Evolutionary conservation across 83 land plant genomes (phyloP).

Genomic region (Larix sibirica): DNA sequence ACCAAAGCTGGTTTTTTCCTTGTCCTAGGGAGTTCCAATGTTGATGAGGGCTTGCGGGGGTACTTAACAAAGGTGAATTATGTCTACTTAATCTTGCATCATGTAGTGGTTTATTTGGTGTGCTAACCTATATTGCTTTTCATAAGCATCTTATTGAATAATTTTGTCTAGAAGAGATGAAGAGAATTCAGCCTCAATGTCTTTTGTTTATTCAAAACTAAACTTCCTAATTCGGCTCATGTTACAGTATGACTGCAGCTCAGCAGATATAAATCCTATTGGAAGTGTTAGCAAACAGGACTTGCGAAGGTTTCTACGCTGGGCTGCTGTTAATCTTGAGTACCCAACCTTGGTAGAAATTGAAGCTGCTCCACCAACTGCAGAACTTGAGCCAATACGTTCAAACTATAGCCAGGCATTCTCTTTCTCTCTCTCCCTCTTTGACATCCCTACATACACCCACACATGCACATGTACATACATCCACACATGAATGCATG

Average conservation of each 20-base stretch:
- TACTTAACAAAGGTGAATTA: slow-evolving; percentile 91
- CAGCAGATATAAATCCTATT: slow-evolving; percentile 99
- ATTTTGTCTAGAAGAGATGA: not conserved
- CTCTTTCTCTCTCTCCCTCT: slow-evolving; percentile 16
- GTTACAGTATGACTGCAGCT: slow-evolving; percentile 97
- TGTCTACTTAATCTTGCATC: slow-evolving; percentile 7
- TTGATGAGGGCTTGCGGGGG: slow-evolving; percentile 99
- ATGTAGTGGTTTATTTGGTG: not conserved
- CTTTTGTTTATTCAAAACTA: not conserved
- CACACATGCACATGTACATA: not conserved
- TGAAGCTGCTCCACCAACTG: slow-evolving; percentile 99
- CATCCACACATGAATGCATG: not conserved
- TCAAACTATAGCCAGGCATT: slow-evolving; percentile 80
- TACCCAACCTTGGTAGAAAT: slow-evolving; percentile 80
- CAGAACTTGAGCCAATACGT: slow-evolving; percentile 97
- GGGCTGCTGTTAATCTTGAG: slow-evolving; percentile 91
- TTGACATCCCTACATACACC: not conserved
- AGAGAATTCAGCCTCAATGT: not conserved
- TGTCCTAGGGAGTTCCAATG: slow-evolving; percentile 98
- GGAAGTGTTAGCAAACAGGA: slow-evolving; percentile 99
- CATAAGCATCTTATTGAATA: not conserved
- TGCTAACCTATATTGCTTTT: not conserved
- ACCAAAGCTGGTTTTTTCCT: slow-evolving; percentile 90
- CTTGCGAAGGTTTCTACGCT: slow-evolving; percentile 82
- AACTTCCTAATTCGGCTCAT: not conserved